phyloP scores from a whole-genome alignment of 2,329 filamentous ascomycete species.

The Colletotrichum incanum region DNA sequence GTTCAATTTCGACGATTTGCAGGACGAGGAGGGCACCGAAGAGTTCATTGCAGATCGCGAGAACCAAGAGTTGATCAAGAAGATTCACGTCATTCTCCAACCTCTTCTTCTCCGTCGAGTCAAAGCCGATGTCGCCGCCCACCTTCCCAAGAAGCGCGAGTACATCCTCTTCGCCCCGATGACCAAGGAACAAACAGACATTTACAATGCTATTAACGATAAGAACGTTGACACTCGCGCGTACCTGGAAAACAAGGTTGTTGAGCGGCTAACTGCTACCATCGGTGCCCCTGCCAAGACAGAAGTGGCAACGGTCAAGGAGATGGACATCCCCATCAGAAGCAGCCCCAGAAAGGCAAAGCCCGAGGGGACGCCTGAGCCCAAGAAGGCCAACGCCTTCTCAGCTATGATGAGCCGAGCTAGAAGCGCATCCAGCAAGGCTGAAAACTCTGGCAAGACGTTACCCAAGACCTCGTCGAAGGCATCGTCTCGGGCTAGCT shows the following conservation, averaged over 20 bases:
- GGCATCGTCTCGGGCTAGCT: slow-evolving; percentile 33
- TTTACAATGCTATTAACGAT: slow-evolving; percentile 80
- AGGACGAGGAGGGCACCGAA: slow-evolving; percentile 85
- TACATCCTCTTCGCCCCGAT: slow-evolving; percentile 96
- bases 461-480: slow-evolving; percentile 45
- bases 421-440: slow-evolving; percentile 45
- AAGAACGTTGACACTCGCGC: slow-evolving; percentile 75
- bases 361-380: slow-evolving; percentile 43
- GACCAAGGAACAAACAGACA: slow-evolving; percentile 89
- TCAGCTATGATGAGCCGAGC: slow-evolving; percentile 65
- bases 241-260: slow-evolving; percentile 86
- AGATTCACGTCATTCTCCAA: slow-evolving; percentile 93
- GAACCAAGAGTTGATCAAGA: slow-evolving; percentile 69
- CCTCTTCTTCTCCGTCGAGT: slow-evolving; percentile 90
- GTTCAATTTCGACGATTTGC: slow-evolving; percentile 96
- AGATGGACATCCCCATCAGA: slow-evolving; percentile 53
- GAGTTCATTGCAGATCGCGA: slow-evolving; percentile 85
- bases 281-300: slow-evolving; percentile 53
- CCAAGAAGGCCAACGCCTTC: slow-evolving; percentile 63
- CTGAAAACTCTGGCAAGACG: slow-evolving; percentile 36
- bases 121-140: slow-evolving; percentile 92
- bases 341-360: slow-evolving; percentile 55
- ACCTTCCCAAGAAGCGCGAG: slow-evolving; percentile 95
- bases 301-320: slow-evolving; percentile 47
- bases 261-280: slow-evolving; percentile 69